Percentiles rank a stretch among this genome's conserved stretches.
These are phyloP conservation scores for Spathaspora arborariae DNA, from an alignment of 805 yeast genomes.

Conservation along the genomic window DNA sequence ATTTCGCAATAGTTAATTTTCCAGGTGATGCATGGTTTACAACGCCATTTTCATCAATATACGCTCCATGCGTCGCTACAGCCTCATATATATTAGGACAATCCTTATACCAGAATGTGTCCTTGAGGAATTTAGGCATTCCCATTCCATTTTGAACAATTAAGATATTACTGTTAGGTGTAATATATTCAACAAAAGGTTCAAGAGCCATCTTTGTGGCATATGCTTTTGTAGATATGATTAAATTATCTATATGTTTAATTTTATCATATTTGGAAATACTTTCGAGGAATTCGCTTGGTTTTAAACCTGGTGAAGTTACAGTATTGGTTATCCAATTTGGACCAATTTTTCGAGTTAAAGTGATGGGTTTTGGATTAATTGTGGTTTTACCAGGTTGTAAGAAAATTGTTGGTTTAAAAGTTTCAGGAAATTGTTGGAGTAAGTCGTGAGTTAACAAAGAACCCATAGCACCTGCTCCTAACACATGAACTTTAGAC, in stretches of 20 bases:
- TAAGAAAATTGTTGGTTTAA: constrained; percentile 32
- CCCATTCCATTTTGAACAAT: constrained; percentile 90
- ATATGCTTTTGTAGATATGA: constrained; percentile 78
- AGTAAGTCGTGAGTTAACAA: constrained; percentile 45
- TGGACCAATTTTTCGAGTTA: background rate
- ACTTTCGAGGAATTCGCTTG: background rate
- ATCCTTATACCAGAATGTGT: constrained; percentile 44
- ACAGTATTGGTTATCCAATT: background rate
- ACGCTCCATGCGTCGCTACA: constrained; percentile 82
- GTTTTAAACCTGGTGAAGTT: background rate
- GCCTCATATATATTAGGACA: constrained; percentile 70
- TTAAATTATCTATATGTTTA: constrained; percentile 47
- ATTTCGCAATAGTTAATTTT: constrained; percentile 51
- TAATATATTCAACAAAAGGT: constrained; percentile 50
- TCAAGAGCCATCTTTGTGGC: constrained; percentile 63
- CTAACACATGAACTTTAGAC: constrained; percentile 35
- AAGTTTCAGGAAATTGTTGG: constrained; percentile 34
- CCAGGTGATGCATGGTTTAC: constrained; percentile 71
- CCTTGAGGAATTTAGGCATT: constrained; percentile 47
- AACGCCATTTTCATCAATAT: constrained; percentile 33
- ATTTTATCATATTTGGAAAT: background rate
- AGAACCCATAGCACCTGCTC: constrained; percentile 54
- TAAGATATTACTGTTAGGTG: constrained; percentile 50
- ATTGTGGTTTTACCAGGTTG: constrained; percentile 12
- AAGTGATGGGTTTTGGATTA: background rate